Percentiles rank a stretch among this genome's conserved stretches.
Conservation (phyloP, 768 basidiomycete species). For the Agaricus sinodeliciosus region DNA sequence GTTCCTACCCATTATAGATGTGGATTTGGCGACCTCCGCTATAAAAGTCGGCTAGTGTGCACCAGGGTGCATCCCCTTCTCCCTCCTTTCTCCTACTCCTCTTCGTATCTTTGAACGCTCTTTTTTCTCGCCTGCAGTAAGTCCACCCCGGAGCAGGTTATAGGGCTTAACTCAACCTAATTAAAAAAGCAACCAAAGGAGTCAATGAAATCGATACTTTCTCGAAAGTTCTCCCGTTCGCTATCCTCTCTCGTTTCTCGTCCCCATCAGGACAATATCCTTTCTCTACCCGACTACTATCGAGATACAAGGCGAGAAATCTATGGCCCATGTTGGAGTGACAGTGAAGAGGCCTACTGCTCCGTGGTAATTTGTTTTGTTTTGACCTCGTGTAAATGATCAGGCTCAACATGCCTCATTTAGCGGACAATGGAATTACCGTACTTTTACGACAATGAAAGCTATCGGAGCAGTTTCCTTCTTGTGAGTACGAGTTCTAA, state of each 20-base stretch:
- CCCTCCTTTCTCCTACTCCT: neutral
- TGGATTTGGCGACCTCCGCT: conserved; percentile 1
- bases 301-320: conserved; percentile 5
- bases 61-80: neutral
- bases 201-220: conserved; percentile 2
- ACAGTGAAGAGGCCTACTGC: no score
- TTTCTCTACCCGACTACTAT: conserved; percentile 8
- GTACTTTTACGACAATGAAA: neutral
- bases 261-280: neutral
- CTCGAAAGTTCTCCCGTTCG: conserved; percentile 2
- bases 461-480: neutral
- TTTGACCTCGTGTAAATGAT: neutral
- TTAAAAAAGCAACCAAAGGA: no score
- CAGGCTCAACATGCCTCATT: neutral
- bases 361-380: neutral
- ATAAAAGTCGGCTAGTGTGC: neutral
- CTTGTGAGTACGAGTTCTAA: neutral
- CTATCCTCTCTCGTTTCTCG: conserved; percentile 1
- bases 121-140: neutral
- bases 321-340: neutral
- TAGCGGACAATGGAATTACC: conserved; percentile 5
- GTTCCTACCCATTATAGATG: conserved; percentile 5
- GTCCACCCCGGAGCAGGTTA: neutral
- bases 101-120: neutral
- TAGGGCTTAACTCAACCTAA: no score